Base-by-base conservation (phyloP, 371 early-diverging fungal genomes). In the Apophysomyces elegans region DNA sequence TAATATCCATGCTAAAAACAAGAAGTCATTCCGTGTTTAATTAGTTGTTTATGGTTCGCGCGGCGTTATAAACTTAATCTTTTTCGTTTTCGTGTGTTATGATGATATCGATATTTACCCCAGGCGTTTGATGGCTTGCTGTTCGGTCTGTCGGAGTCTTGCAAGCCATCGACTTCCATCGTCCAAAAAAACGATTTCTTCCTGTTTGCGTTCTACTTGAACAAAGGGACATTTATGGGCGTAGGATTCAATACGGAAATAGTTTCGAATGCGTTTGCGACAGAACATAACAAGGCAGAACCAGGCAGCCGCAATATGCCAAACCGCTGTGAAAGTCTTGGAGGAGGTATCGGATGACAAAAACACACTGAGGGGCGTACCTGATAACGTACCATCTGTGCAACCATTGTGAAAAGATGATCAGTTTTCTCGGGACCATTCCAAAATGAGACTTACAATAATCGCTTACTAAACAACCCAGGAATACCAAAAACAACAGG, bases 251-350 rank as follows among this genome's bases (percentile, higher is more conserved):
- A 86, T 71, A 21, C 89, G 83, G 79, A 90, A 91, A 64, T 85
- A 90, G 64, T 90, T 89, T 61, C 85, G 83, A 9, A 87, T 56
- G 11, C 84, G 78, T 45, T 64, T 39, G 12, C 73, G 72, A 58
- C 26, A 58, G 6, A 83, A 70, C 57, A 87, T 77, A 56, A 90
- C 66, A 7, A 71, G 63, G 14, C 83, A 67, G 65, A 90, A 82
- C 93, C 91, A 91, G 26, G 87, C 69, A 1, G 82, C 83, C 7
- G 84, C 71, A 58, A 90, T 54, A 57, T 88, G 88, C 93, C 93
- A 92, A 26, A 88, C 77, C n/a, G 88, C 78, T 58, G 87, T 84
- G 62, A 90, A 91, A 41, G 86, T 84, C 26, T 80, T 75, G 56
- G 86, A 86, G 3, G 87, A 83, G 37, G 83, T 69, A 59, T 86